A percentile compares a stretch with the other conserved stretches of the same genome.
phyloP scores from a whole-genome alignment of 805 yeast species.

The Wickerhamomyces alni region DNA sequence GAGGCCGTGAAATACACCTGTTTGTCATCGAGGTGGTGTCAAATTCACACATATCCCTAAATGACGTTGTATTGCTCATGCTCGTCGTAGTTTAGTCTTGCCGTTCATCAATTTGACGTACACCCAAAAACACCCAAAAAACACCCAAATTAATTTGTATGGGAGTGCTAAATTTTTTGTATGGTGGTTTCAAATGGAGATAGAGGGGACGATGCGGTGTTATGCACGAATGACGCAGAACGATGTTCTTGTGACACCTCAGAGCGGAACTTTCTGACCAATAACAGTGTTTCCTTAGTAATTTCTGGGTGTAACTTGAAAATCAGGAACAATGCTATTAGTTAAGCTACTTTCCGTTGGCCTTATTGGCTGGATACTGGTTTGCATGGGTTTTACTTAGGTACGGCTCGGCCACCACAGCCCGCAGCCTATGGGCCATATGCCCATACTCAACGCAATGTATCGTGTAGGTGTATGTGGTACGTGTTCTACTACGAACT shows the following conservation, averaged over 20 bases:
- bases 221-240: not conserved
- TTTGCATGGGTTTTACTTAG: too few relatives aligned
- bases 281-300: not conserved
- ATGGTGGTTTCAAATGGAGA: conserved; percentile 3
- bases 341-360: not conserved
- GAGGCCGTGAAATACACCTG: too few relatives aligned
- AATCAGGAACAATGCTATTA: not conserved
- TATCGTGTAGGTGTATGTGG: too few relatives aligned
- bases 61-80: too few relatives aligned
- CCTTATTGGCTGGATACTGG: not conserved
- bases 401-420: too few relatives aligned
- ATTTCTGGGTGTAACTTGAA: not conserved
- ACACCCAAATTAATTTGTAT: conserved; percentile 12
- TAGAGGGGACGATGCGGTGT: conserved; percentile 1
- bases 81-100: too few relatives aligned
- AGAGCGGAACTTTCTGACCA: not conserved
- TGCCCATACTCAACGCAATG: too few relatives aligned
- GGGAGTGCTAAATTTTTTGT: conserved; percentile 1
- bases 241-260: not conserved
- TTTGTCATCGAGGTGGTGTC: too few relatives aligned
- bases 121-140: conserved; percentile 12
- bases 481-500: too few relatives aligned
- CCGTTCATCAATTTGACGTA: conserved; percentile 4
- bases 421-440: too few relatives aligned
- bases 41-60: too few relatives aligned